Base-by-base conservation (phyloP, 768 basidiomycete species). In the Macrolepiota fuliginosa region DNA sequence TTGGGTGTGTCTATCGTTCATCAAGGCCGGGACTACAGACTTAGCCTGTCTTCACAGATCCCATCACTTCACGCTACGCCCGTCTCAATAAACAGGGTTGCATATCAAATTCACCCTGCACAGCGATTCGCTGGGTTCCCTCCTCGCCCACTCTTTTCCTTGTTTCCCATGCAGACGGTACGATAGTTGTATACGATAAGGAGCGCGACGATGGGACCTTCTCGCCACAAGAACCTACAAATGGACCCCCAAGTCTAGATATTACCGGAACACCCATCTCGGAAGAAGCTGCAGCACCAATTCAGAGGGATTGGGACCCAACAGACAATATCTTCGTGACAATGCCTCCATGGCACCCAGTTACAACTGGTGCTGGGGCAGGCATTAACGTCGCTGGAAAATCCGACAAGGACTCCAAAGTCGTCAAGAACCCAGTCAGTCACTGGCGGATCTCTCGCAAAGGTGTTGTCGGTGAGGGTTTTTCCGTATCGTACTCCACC, bases 121-220 rank as follows among this genome's bases (percentile, higher is more conserved):
- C 93, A n/a, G 82, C 91, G n/a, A 85, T 96, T 35, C 86, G 86
- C 64, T 95, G 94, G 93, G 91, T 95, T 5, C 92, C 92, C 7
- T 81, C 83, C 2, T 91, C 91, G 0, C 78, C 87, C 1, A 88
- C 89, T 39, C 82, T 94, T 17, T 95, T 96, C 70, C 81, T 95
- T 35, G 92, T 88, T 15, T 90, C 92, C 5, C 92, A 96, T 70
- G 90, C 90, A 24, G 92, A 96, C 65, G 94, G 94, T 4, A 89
- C 93, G 4, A 88, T 96, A 62, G 82, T 95, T 40, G 85, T 94
- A 17, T 96, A 93, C 67, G 94, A 96, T 74, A 93, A 89, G 68
- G 94, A 96, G 67, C 88, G 92, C 35, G 94, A 94, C 52, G 94
- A 96, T 62, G 92, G 91, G 15, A 67, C 79, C 2, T 94, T 94